These are phyloP conservation scores for Lasiodiplodia sp. DNA, from an alignment of 2,329 filamentous ascomycete species.

Conservation along the genomic window DNA sequence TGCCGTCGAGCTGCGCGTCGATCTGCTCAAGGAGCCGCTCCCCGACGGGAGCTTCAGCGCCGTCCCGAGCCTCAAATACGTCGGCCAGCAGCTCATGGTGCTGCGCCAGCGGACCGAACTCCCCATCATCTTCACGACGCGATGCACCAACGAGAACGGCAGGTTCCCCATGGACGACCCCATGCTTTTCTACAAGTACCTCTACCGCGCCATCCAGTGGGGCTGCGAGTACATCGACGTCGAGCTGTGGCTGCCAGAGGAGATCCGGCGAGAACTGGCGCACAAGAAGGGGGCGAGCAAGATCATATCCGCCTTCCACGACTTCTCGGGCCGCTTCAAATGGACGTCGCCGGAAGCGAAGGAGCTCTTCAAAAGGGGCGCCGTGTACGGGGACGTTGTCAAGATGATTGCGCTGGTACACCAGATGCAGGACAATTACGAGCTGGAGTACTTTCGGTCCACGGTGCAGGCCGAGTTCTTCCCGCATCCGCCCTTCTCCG, in stretches of 20 bases:
- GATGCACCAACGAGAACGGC: conserved; percentile 82
- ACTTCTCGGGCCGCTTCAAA: conserved; percentile 83
- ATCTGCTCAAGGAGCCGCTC: conserved; percentile 77
- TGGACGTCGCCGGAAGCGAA: conserved; percentile 80
- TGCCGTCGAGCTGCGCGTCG: conserved; percentile 83
- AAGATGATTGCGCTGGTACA: conserved; percentile 90
- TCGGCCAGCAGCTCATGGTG: conserved; percentile 85
- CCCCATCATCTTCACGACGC: conserved; percentile 88
- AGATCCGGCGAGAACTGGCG: conserved; percentile 72
- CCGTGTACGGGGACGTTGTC: conserved; percentile 81
- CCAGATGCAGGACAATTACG: conserved; percentile 85
- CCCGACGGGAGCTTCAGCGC: conserved; percentile 66
- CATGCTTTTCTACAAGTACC: conserved; percentile 75
- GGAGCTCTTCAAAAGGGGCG: conserved; percentile 73
- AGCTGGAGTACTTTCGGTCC: conserved; percentile 87
- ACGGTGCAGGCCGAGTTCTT: conserved; percentile 74
- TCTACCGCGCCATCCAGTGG: conserved; percentile 87
- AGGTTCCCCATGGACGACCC: conserved; percentile 85
- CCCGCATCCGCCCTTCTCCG: conserved; percentile 74
- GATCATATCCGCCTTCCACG: conserved; percentile 92
- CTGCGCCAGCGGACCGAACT: conserved; percentile 83
- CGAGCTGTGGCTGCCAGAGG: conserved; percentile 83
- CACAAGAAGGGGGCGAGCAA: conserved; percentile 77
- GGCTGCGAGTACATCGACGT: conserved; percentile 91
- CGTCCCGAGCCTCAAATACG: conserved; percentile 81